Conservation (phyloP, 78 protist species). For the Dictyostelium discoideum region dicty_2.7 NC_007090.3:1695501-1696000, state of each 20-base stretch:
- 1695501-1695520: constrained; percentile 42
- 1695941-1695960: constrained; percentile 51
- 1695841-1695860: neutral
- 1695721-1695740: constrained; percentile 21
- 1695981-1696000: constrained; percentile 68
- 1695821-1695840: neutral
- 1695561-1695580: constrained; percentile 73
- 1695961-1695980: constrained; percentile 59
- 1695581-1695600: constrained; percentile 45
- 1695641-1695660: neutral
- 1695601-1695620: neutral
- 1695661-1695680: constrained; percentile 13
- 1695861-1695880: constrained; percentile 34
- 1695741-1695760: constrained; percentile 31
- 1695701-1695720: constrained; percentile 23
- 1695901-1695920: neutral
- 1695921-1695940: constrained; percentile 3
- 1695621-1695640: neutral
- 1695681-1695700: constrained; percentile 44
- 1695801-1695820: neutral
- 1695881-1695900: constrained; percentile 64
- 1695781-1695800: neutral
- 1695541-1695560: constrained; percentile 69
- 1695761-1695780: neutral
- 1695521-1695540: constrained; percentile 62